Evolutionary conservation across 225 moss, liverwort and hornwort genomes (phyloP).

Genomic region (Antitrichia curtipendula): DNA sequence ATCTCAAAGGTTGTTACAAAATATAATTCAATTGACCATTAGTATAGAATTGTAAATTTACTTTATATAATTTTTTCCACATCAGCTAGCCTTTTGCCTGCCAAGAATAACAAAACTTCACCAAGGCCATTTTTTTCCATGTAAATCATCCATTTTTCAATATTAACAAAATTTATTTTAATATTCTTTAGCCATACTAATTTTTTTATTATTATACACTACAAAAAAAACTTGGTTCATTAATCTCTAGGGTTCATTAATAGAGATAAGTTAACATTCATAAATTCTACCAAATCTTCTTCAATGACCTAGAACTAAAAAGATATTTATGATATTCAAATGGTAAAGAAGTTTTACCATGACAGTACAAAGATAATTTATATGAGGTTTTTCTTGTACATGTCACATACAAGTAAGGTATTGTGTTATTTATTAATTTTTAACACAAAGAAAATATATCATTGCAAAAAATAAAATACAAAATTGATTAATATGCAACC

Average conservation of each 20-base stretch:
- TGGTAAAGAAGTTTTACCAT: background rate
- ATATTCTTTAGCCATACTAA: background rate
- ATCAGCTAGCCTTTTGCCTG: background rate
- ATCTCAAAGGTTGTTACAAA: background rate
- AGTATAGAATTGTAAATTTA: background rate
- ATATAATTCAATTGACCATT: background rate
- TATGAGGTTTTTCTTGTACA: accelerated
- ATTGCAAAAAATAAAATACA: background rate
- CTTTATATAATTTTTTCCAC: background rate
- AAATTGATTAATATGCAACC: too few species aligned
- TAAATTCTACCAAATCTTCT: background rate
- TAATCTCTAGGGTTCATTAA: too few species aligned
- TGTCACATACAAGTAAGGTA: background rate
- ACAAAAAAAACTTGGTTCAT: background rate
- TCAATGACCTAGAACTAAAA: background rate
- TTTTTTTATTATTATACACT: background rate
- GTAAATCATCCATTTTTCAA: background rate
- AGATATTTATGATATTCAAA: background rate
- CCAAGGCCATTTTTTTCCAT: background rate
- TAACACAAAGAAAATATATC: background rate
- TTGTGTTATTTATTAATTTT: background rate
- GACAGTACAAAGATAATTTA: background rate
- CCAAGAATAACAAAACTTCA: background rate
- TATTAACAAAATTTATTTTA: background rate
- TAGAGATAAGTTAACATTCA: too few species aligned